Conservation (phyloP, 179 eudicot species). For the Beta corolliflora region DNA sequence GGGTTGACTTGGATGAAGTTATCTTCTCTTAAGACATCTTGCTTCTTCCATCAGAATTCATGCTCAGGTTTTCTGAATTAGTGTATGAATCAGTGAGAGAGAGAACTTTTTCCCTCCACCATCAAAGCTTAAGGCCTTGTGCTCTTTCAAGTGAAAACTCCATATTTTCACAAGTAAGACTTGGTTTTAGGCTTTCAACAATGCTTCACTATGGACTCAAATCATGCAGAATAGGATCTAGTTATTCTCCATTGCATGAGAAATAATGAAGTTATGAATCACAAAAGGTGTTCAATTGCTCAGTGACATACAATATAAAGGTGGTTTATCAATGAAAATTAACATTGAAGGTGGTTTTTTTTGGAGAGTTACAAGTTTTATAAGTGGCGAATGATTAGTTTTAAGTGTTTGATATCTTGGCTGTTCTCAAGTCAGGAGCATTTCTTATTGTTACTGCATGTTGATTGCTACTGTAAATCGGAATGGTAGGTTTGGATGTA, state of each 20-base stretch:
- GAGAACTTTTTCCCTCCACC: background rate
- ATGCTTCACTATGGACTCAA: background rate
- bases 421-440: constrained; percentile 4
- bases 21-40: too few species aligned
- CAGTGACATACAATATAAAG: background rate
- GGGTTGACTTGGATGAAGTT: too few species aligned
- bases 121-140: too few species aligned
- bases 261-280: background rate
- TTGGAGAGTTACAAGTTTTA: background rate
- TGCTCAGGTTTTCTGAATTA: too few species aligned
- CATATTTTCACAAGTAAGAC: background rate
- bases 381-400: background rate
- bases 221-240: background rate
- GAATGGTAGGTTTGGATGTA: constrained; percentile 46
- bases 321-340: background rate
- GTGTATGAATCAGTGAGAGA: too few species aligned
- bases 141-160: too few species aligned
- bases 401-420: background rate
- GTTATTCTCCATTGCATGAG: background rate
- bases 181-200: background rate
- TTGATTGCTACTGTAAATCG: constrained; percentile 17
- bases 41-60: too few species aligned
- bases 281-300: background rate
- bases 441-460: constrained; percentile 10
- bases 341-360: background rate